Evolutionary conservation across 352 stramenopile genomes (phyloP), one percentile per base, ranked within the genome.

Genomic region (Phytopythium aichiense): DNA sequence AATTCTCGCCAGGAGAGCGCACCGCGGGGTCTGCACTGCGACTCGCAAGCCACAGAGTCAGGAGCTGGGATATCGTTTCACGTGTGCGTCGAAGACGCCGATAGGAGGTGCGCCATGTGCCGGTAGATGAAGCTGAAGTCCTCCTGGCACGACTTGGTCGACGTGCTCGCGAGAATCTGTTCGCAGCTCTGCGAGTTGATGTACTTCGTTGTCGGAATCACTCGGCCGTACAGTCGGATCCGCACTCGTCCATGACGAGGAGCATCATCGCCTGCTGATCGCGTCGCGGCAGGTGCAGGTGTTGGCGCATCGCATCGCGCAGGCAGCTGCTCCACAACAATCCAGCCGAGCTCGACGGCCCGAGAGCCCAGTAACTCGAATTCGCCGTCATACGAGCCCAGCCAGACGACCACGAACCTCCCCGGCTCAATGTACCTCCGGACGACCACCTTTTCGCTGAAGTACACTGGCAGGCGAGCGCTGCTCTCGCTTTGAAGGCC

Each of bases 101-200:
- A 33, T 20, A 76, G 48, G 52, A 71, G 66, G 4, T 54, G 56
- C 40, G 69, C 66, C 66, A 73, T 76, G 35, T 76, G 56, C 9
- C 62, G 69, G 40, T 76, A 76, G 35, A 77, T 72, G 31, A 74
- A 74, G 25, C 64, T 74, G 2, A 77, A 62, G 46, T 77, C 70
- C 65, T 77, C 63, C 37, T 70, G 58, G 8, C 72, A 74, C 11
- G 70, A 74, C 46, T 72, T 69, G 22, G 73, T 60, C 15, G 55
- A 43, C 2, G 28, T 38, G 5, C 4, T 52, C 16, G 55, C 40
- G 7, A 60, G 55, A 2, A 51, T 42, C 3, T 30, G 12, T 7
- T 38, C 55, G 25, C 55, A 52, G 2, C 25, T 50, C 25, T 25
- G 37, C 5, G 23, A 8, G 20, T 12, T 12, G 2, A 38, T 1